phyloP scores from a whole-genome alignment of 768 basidiomycete genomes.

The Gautieria morchelliformis region DNA sequence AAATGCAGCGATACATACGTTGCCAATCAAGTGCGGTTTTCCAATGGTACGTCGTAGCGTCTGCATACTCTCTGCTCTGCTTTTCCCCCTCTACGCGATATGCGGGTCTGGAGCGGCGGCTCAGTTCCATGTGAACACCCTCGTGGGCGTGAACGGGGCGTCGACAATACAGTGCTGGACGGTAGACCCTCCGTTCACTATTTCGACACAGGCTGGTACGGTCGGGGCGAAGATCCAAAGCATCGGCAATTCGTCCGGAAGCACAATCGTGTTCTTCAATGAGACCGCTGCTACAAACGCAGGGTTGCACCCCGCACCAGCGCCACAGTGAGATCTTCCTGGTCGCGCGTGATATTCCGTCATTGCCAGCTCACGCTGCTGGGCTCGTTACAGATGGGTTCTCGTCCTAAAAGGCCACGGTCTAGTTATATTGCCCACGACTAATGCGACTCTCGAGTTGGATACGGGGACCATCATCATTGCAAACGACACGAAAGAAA shows the following conservation, averaged over 20 bases:
- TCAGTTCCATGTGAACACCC: slow-evolving; percentile 7
- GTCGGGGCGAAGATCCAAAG: slow-evolving; percentile 16
- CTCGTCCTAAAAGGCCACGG: neutral
- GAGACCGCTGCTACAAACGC: neutral
- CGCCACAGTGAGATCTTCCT: neutral
- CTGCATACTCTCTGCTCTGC: too few species aligned
- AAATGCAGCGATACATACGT: too few species aligned
- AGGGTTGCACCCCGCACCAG: neutral
- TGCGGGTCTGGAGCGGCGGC: neutral
- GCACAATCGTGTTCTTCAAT: slow-evolving; percentile 4
- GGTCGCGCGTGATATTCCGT: neutral
- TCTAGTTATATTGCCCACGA: neutral
- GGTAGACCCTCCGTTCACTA: slow-evolving; percentile 15
- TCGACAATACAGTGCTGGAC: slow-evolving; percentile 21
- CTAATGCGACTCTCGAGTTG: neutral
- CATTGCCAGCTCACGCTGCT: neutral
- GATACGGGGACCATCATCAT: neutral
- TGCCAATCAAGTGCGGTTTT: too few species aligned
- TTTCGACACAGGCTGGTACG: slow-evolving; percentile 18
- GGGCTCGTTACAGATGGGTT: slow-evolving; percentile 4
- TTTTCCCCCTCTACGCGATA: too few species aligned
- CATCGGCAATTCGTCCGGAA: slow-evolving; percentile 13
- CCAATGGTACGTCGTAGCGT: too few species aligned
- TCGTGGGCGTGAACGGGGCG: slow-evolving; percentile 10
- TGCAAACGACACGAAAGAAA: neutral